Evolutionary conservation across 805 yeast genomes (phyloP).

Genomic region (Komagataella populi): DNA sequence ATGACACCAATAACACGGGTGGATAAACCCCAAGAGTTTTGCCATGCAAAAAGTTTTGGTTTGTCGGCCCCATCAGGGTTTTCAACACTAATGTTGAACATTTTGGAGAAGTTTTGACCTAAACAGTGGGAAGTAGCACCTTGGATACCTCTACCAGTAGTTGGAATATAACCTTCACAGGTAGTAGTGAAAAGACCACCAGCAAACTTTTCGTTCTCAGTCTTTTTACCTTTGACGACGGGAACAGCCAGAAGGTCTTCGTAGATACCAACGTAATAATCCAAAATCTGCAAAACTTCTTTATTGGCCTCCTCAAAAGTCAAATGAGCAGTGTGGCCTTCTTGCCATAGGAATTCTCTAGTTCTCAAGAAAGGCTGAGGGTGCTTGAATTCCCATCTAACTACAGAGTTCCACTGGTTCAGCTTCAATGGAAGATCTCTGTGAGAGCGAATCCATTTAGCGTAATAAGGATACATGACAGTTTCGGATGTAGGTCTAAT

Average conservation of each 20-base stretch:
- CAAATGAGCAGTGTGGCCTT: slow-evolving; percentile 97
- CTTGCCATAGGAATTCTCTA: slow-evolving; percentile 99
- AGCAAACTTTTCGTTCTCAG: slow-evolving; percentile 96
- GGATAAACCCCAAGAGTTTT: slow-evolving; percentile 98
- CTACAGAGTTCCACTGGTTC: slow-evolving; percentile 99
- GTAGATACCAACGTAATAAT: slow-evolving; percentile 73
- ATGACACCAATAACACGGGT: slow-evolving; percentile 98
- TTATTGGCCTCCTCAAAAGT: slow-evolving; percentile 66
- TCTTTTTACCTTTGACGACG: slow-evolving; percentile 86
- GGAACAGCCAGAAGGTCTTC: slow-evolving; percentile 95
- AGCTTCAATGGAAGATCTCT: slow-evolving; percentile 93
- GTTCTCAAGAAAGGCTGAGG: slow-evolving; percentile 99
- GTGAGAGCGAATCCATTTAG: slow-evolving; percentile 98
- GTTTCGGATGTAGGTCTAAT: slow-evolving; percentile 99
- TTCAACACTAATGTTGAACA: slow-evolving; percentile 93
- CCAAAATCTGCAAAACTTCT: slow-evolving; percentile 81
- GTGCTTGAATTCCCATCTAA: slow-evolving; percentile 99
- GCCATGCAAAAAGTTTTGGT: slow-evolving; percentile 82
- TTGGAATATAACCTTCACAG: slow-evolving; percentile 91
- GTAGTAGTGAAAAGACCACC: slow-evolving; percentile 96
- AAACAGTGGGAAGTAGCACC: slow-evolving; percentile 98
- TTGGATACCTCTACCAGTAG: slow-evolving; percentile 99
- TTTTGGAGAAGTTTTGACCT: slow-evolving; percentile 96
- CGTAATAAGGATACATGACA: slow-evolving; percentile 98
- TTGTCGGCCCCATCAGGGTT: slow-evolving; percentile 83